Evolutionary conservation across 2,329 filamentous ascomycete genomes (phyloP), one percentile per base, ranked within the genome.

Genomic region (Orbilia blumenaviensis): DNA sequence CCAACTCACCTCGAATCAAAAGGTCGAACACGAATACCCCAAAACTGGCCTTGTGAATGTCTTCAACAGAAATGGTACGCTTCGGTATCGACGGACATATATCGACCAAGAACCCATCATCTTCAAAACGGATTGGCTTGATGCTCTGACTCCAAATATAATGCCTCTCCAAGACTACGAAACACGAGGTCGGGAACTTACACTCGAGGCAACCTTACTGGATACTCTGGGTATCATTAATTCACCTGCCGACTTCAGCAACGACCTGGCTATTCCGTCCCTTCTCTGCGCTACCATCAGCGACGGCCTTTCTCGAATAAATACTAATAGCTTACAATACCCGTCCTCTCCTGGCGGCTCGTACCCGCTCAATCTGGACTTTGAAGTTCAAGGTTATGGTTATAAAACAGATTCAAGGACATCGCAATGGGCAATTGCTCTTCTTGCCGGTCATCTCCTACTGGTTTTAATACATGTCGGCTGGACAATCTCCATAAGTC

Each of bases 341-440:
- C 27, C 27, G 14, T 16, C 14, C n/a, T 16, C 50, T 12, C 7
- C 27, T 10, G 50, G 18, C 3, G 27, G n/a, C 6, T 34, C n/a
- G 1, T 56, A 56, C 12, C 50, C 50, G 5, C 32, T 56, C 27
- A 27, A 56, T 5, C 25, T 56, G 32, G n/a, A 56, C 9, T 34
- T 56, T 21, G 32, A 56, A 32, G 50, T 56, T 9, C 50, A 56
- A n/a, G 50, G 50, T 3, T 56, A 56, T 23, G 50, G 50, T 9
- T 56, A 56, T 14, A 56, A 56, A 14, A 56, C 50, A 8, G 50
- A 56, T 34, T 56, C 50, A n/a, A 56, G 32, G 14, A 56, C 50
- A 16, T 56, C 50, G 2, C 50, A 56, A 36, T 56, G 50, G 50
- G 50, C 50, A 9, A 9, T 56, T 6, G 50, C 50, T 14, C 50